Percentiles rank a stretch among this genome's conserved stretches.
Conservation (phyloP, 2,329 filamentous ascomycete genomes). For the Cytospora leucostoma region DNA sequence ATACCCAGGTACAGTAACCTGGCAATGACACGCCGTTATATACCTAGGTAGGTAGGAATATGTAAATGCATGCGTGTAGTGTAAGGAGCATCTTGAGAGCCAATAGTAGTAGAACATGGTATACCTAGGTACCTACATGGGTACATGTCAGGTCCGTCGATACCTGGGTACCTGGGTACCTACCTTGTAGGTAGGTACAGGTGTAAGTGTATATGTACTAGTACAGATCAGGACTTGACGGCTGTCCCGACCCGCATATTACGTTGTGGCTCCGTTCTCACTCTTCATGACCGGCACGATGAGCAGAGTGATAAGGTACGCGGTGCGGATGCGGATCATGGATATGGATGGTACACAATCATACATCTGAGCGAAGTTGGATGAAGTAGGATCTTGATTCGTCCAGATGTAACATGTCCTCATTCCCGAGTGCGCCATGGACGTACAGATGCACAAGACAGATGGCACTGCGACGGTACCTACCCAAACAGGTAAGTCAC, state of each 20-base stretch:
- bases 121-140: not conserved
- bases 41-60: not conserved
- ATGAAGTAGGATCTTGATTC: slow-evolving; percentile 13
- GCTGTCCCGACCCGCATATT: slow-evolving; percentile 12
- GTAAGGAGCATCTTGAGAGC: not conserved
- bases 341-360: too few relatives aligned
- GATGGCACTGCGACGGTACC: not conserved
- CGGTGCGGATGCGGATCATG: too few relatives aligned
- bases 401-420: not conserved
- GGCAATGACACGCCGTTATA: too few relatives aligned
- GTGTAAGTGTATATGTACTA: not conserved
- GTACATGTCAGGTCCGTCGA: too few relatives aligned
- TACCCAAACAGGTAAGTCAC: too few relatives aligned
- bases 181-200: not conserved
- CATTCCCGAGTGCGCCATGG: slow-evolving; percentile 5
- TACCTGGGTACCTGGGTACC: too few relatives aligned
- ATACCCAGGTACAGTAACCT: too few relatives aligned
- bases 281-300: not conserved
- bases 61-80: not conserved
- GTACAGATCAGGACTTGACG: not conserved
- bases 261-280: slow-evolving; percentile 14
- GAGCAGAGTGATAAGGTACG: slow-evolving; percentile 1
- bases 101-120: not conserved
- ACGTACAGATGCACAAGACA: slow-evolving; percentile 8
- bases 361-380: not conserved